phyloP scores from a whole-genome alignment of 371 early-diverging fungal species.

The Saksenaea vasiformis region DNA sequence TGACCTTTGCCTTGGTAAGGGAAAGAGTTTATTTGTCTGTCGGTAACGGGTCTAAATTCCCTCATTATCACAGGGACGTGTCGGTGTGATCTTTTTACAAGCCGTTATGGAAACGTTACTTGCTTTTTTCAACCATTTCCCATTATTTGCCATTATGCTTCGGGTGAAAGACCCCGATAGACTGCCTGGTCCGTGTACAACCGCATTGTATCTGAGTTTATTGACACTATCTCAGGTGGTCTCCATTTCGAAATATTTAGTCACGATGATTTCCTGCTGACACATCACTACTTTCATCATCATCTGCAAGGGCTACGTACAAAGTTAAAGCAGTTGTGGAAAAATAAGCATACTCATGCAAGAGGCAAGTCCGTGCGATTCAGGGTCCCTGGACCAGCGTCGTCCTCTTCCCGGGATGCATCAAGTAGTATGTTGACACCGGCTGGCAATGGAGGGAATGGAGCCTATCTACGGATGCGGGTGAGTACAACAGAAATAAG shows the following conservation, averaged over 20 bases:
- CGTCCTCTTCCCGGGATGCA: background rate
- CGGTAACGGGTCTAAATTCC: background rate
- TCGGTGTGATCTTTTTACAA: conserved; percentile 79
- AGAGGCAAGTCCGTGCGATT: conserved; percentile 13
- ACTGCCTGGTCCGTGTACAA: conserved; percentile 69
- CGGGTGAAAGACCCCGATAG: conserved; percentile 86
- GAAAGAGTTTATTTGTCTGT: background rate
- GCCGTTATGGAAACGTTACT: conserved; percentile 81
- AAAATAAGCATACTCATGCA: background rate
- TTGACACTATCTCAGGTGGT: conserved; percentile 36
- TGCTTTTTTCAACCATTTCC: conserved; percentile 92
- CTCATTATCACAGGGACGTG: conserved; percentile 54
- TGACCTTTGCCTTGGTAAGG: conserved; percentile 82
- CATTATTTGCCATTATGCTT: conserved; percentile 88
- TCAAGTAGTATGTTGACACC: background rate
- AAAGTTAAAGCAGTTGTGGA: background rate
- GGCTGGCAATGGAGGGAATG: conserved; percentile 10
- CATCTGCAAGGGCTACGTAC: conserved; percentile 10
- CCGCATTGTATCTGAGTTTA: background rate
- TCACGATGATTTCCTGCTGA: conserved; percentile 31
- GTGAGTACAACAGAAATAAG: conserved; percentile 9
- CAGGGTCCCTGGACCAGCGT: conserved; percentile 3
- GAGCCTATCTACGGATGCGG: conserved; percentile 42
- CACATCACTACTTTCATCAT: conserved; percentile 24
- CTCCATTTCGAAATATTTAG: conserved; percentile 49